These are phyloP conservation scores for Stagonosporopsis chrysanthemi DNA, from an alignment of 2,329 filamentous ascomycete genomes.

Conservation along the genomic window DNA sequence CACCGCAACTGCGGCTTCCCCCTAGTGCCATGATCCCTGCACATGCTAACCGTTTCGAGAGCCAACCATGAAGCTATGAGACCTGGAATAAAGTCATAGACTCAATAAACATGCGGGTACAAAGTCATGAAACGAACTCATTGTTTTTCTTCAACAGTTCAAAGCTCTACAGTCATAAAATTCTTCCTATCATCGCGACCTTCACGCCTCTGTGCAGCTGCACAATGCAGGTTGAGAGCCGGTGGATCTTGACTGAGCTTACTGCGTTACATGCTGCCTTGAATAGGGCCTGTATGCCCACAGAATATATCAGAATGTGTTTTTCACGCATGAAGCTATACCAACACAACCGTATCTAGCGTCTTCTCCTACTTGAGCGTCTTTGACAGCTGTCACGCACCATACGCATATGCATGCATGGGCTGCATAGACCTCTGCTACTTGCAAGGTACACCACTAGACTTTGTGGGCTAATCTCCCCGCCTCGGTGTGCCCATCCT, in stretches of 20 bases:
- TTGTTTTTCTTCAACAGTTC: not conserved
- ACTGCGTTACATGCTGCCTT: not conserved
- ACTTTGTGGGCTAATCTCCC: not conserved
- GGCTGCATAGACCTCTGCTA: not conserved
- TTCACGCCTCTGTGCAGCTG: not conserved
- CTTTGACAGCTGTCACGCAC: not conserved
- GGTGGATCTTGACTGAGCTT: not conserved
- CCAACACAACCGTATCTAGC: not conserved
- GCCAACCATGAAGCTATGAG: not conserved
- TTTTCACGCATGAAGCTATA: not conserved
- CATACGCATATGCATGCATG: too few relatives aligned
- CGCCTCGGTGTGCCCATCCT: not conserved
- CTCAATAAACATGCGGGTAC: not conserved
- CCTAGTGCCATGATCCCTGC: slow-evolving; percentile 29
- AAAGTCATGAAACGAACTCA: not conserved
- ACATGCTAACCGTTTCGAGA: slow-evolving; percentile 11
- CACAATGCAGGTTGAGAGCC: not conserved
- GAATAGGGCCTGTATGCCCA: not conserved
- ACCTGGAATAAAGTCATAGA: too few relatives aligned
- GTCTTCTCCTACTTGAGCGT: not conserved
- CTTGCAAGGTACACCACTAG: not conserved
- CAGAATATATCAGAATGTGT: not conserved
- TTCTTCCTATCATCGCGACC: not conserved
- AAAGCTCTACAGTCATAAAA: not conserved
- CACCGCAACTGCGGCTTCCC: slow-evolving; percentile 19